These are phyloP conservation scores for Artemisia annua DNA, from an alignment of 129 eudicot species.

Conservation along the genomic window DNA sequence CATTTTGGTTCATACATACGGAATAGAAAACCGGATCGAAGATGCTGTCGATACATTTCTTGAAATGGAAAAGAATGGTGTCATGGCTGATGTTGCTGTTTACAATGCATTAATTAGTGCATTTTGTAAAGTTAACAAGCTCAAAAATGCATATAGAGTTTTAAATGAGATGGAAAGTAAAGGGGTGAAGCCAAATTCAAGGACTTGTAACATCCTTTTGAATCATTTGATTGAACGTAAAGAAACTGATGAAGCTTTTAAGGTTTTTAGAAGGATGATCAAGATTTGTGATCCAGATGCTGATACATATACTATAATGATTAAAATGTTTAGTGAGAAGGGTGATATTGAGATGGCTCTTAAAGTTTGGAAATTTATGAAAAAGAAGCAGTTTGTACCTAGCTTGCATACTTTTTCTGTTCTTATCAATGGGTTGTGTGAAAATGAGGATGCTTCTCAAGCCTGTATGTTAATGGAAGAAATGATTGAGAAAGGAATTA, in stretches of 20 bases:
- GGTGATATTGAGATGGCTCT: slow-evolving; percentile 65
- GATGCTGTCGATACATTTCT: slow-evolving; percentile 83
- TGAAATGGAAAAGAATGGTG: slow-evolving; percentile 77
- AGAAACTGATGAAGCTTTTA: slow-evolving; percentile 75
- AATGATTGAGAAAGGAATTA: slow-evolving; percentile 90
- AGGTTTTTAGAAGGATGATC: slow-evolving; percentile 74
- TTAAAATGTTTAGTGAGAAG: slow-evolving; percentile 76
- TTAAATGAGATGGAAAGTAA: slow-evolving; percentile 73
- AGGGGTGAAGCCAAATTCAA: slow-evolving; percentile 73
- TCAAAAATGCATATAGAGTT: slow-evolving; percentile 63
- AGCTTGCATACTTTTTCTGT: slow-evolving; percentile 90
- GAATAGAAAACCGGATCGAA: slow-evolving; percentile 77
- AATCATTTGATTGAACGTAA: slow-evolving; percentile 64
- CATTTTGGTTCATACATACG: slow-evolving; percentile 83
- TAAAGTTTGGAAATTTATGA: slow-evolving; percentile 85
- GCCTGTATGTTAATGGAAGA: slow-evolving; percentile 94
- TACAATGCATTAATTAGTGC: slow-evolving; percentile 90
- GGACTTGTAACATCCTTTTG: slow-evolving; percentile 80
- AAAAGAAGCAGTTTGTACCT: slow-evolving; percentile 72
- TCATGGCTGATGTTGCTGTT: slow-evolving; percentile 67
- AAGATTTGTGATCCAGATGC: slow-evolving; percentile 82
- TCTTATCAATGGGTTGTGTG: slow-evolving; percentile 71
- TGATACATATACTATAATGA: slow-evolving; percentile 87
- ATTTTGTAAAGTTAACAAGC: slow-evolving; percentile 77
- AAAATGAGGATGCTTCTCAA: slow-evolving; percentile 56